These are phyloP conservation scores for Saccharum officinarum DNA, from an alignment of 176 grass and related monocot species.

Conservation along the genomic window DNA sequence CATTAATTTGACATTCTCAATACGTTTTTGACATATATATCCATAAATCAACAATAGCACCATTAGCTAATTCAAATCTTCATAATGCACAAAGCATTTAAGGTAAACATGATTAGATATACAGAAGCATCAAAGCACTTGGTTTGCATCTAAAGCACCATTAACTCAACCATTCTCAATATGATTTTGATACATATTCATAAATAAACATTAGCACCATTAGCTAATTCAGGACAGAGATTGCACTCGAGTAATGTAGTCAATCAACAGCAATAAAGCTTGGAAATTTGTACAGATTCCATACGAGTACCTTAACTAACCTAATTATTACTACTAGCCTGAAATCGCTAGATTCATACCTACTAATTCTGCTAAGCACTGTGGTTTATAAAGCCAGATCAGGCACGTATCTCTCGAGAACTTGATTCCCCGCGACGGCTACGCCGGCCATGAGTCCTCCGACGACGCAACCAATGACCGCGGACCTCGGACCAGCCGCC, in stretches of 20 bases:
- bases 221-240: not conserved
- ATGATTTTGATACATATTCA: not conserved
- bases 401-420: conserved; percentile 53
- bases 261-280: conserved; percentile 21
- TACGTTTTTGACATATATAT: too few relatives aligned
- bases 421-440: conserved; percentile 41
- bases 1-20: too few relatives aligned
- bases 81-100: not conserved
- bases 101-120: not conserved
- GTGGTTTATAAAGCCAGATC: conserved; percentile 34
- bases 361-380: not conserved
- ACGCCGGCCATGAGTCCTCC: conserved; percentile 66
- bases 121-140: conserved; percentile 1
- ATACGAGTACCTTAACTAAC: not conserved
- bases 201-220: not conserved
- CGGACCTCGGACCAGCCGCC: conserved; percentile 42
- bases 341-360: conserved; percentile 1
- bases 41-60: too few relatives aligned
- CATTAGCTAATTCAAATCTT: too few relatives aligned
- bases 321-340: conserved; percentile 2
- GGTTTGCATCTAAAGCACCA: not conserved
- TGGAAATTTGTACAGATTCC: conserved; percentile 3
- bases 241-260: not conserved
- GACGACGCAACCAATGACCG: conserved; percentile 47
- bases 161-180: not conserved